These are phyloP conservation scores for Arbutus unedo DNA, from an alignment of 148 eudicot species.

Conservation along the genomic window DNA sequence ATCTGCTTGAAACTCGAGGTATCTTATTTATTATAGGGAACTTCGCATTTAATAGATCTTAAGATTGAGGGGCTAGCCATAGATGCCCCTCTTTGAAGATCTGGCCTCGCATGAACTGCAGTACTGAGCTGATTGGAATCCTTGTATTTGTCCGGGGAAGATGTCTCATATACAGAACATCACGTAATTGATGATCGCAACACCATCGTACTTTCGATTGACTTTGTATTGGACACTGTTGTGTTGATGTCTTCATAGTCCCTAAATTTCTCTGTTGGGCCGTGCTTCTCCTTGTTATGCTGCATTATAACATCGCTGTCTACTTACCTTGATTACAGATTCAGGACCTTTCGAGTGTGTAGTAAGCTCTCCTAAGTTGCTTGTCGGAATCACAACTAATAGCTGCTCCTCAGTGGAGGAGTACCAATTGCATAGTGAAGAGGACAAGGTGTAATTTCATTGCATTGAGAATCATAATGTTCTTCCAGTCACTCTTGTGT, in stretches of 20 bases:
- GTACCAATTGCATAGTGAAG: conserved; percentile 9
- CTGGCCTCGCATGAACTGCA: background rate
- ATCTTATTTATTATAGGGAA: too few species aligned
- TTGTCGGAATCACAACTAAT: conserved; percentile 17
- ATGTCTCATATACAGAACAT: background rate
- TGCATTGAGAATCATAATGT: background rate
- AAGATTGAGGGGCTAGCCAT: background rate
- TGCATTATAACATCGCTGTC: background rate
- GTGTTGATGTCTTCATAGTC: background rate
- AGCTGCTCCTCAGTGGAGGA: conserved; percentile 19
- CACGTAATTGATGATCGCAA: background rate
- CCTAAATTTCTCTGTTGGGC: background rate
- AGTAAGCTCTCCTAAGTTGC: conserved; percentile 22
- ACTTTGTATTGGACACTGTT: background rate
- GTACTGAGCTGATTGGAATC: background rate
- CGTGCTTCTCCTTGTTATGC: background rate
- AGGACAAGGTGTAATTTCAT: conserved; percentile 34
- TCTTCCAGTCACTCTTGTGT: background rate
- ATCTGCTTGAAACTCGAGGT: too few species aligned
- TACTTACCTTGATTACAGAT: conserved; percentile 7
- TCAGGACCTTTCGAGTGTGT: conserved; percentile 18
- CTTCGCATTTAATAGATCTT: background rate
- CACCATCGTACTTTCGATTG: conserved; percentile 6
- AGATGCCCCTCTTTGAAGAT: background rate
- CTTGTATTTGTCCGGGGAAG: background rate